Evolutionary conservation across 2,329 filamentous ascomycete genomes (phyloP), one percentile per base, ranked within the genome.

Genomic region (Cordyceps militaris): DNA sequence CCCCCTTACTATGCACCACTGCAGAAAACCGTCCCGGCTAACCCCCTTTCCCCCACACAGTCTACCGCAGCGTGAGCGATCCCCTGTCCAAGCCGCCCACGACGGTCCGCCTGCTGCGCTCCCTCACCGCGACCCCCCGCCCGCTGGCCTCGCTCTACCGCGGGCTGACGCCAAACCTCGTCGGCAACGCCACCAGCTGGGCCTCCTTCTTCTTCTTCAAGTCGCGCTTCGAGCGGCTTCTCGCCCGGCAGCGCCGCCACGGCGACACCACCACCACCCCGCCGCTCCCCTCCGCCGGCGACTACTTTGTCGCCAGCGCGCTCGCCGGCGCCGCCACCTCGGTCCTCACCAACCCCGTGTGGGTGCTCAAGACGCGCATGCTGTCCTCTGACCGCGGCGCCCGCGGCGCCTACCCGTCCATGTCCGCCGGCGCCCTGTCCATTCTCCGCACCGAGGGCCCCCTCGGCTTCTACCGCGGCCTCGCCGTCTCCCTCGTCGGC

Each of bases 311-410:
- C 48, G 84, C 91, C 4, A 92, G 89, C 34, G 88, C 77, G n/a
- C 67, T 79, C 28, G 76, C 80, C 63, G 92, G 93, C 30, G 77
- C 87, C 19, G 72, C 89, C 42, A 96, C 91, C 1, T 88, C 92
- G 44, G 74, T 89, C 30, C 79, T 93, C 63, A 97, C 94, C 30
- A 97, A 97, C 70, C 94, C 94, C 2, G 86, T 99, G 65, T 99
- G 94, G 94, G 94, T 99, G 3, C 85, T 99, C 70, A 97, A 97
- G 77, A 97, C 93, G 9, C 88, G 94, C 62, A 97, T 99, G 91
- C 79, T 97, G 24, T 91, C 91, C 30, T 92, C 89, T 4, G 89
- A 94, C 63, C 82, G 83, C 51, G 78, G 82, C 56, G 80, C 84
- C 6, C 82, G 80, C 2, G 91, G 91, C 14, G 94, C 93, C 1